Evolutionary conservation across 441 rosid species (phyloP).

Genomic region (Jatropha multifida): DNA sequence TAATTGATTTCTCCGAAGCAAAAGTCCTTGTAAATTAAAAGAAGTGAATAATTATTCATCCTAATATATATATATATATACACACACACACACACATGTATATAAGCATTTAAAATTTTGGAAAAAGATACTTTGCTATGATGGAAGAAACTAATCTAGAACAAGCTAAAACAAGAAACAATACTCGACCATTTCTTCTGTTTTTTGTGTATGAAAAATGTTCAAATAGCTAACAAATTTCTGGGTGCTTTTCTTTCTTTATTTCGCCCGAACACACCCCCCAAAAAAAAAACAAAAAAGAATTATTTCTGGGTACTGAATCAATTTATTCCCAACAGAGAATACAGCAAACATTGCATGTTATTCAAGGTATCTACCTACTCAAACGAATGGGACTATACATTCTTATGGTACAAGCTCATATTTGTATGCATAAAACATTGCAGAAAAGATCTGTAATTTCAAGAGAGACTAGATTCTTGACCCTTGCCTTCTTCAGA

Average conservation of each 20-base stretch:
- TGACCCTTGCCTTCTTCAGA: conserved; percentile 50
- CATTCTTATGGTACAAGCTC: not conserved
- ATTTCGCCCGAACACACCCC: too few species aligned
- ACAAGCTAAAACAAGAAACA: too few species aligned
- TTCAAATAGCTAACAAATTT: not conserved
- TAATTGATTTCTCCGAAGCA: too few species aligned
- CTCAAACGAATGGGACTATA: conserved; percentile 11
- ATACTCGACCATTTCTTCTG: not conserved
- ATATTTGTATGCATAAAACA: not conserved
- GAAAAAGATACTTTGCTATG: too few species aligned
- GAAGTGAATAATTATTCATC: too few species aligned
- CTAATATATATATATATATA: too few species aligned
- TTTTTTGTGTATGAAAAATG: not conserved
- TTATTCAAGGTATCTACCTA: not conserved
- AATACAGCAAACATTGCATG: not conserved
- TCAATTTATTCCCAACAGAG: not conserved
- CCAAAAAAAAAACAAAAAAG: too few species aligned
- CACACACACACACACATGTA: too few species aligned
- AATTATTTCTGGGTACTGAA: not conserved
- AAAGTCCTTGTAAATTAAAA: too few species aligned
- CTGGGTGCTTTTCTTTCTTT: not conserved
- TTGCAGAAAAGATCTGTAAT: conserved; percentile 13
- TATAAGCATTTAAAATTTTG: too few species aligned
- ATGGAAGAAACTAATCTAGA: too few species aligned
- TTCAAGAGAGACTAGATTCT: conserved; percentile 45